Evolutionary conservation across 441 rosid genomes (phyloP).

Genomic region (Breynia disticha): DNA sequence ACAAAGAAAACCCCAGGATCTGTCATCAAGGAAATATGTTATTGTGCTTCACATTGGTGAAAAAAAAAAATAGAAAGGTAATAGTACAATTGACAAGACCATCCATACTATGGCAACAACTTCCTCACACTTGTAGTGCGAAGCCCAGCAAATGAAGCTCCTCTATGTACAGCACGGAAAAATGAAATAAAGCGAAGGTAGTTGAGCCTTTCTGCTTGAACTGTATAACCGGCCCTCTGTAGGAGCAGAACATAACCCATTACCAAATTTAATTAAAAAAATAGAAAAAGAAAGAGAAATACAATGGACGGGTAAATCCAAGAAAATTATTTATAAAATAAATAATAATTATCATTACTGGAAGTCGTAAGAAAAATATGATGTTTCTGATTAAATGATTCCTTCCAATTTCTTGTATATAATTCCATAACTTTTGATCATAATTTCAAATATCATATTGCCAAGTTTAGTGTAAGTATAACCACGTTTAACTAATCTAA

Average conservation of each 20-base stretch:
- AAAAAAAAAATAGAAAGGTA: constrained; percentile 8
- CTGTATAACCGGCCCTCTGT: constrained; percentile 92
- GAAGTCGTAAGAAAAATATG: too few species aligned
- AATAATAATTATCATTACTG: too few species aligned
- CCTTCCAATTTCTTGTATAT: too few species aligned
- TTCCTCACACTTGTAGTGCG: constrained; percentile 96
- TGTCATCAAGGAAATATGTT: constrained; percentile 21
- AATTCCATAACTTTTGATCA: too few species aligned
- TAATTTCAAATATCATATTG: too few species aligned
- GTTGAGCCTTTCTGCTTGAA: constrained; percentile 98
- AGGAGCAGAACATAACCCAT: constrained; percentile 11
- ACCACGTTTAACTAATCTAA: too few species aligned
- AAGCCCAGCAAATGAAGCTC: constrained; percentile 93
- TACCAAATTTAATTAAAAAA: constrained; percentile 6
- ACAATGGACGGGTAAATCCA: neutral
- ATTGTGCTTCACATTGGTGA: constrained; percentile 11
- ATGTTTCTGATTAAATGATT: too few species aligned
- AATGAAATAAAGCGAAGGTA: constrained; percentile 84
- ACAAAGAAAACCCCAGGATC: constrained; percentile 99
- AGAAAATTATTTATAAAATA: too few species aligned
- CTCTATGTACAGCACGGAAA: constrained; percentile 94
- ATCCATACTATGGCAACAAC: constrained; percentile 86
- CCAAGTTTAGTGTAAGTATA: too few species aligned
- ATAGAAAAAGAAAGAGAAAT: neutral
- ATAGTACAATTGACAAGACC: constrained; percentile 1